Evolutionary conservation across 176 grass and related monocot species (phyloP).

Genomic region (Aegilops speltoides): DNA sequence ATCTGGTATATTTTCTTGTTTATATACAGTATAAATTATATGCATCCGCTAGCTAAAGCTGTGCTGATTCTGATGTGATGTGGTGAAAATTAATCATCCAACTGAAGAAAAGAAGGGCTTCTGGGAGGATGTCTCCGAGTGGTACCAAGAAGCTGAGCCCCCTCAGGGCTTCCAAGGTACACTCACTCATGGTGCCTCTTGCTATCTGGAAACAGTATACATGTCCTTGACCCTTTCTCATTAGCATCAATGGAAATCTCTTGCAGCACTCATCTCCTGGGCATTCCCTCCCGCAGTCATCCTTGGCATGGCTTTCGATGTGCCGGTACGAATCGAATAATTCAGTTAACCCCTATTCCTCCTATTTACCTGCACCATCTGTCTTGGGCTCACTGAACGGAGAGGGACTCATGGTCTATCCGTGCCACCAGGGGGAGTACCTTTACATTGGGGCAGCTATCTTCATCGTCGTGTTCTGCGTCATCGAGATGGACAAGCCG

Average conservation of each 20-base stretch:
- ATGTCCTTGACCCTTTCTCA: slow-evolving; percentile 18
- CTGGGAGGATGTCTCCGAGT: slow-evolving; percentile 58
- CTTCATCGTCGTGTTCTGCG: slow-evolving; percentile 72
- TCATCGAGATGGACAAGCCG: slow-evolving; percentile 85
- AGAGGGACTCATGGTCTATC: neutral
- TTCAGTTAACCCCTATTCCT: neutral
- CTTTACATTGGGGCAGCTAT: slow-evolving; percentile 86
- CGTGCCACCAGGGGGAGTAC: slow-evolving; percentile 70
- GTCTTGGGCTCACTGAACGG: slow-evolving; percentile 12
- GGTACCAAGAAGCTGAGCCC: slow-evolving; percentile 84
- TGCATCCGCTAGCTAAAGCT: neutral
- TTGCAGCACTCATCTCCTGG: slow-evolving; percentile 86
- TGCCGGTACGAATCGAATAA: slow-evolving; percentile 55
- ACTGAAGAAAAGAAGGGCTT: slow-evolving; percentile 63
- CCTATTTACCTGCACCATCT: slow-evolving; percentile 15
- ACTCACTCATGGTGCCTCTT: neutral
- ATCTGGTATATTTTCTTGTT: neutral
- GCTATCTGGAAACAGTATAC: neutral
- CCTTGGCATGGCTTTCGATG: slow-evolving; percentile 71
- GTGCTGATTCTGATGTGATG: slow-evolving; percentile 34
- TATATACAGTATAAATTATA: neutral
- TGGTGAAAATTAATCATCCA: slow-evolving; percentile 30
- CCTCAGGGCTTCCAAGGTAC: slow-evolving; percentile 90
- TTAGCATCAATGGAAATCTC: slow-evolving; percentile 24
- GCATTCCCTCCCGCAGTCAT: slow-evolving; percentile 80